Percentiles rank a stretch among this genome's conserved stretches.
These are phyloP conservation scores for Austroboletus novae-zelandiae DNA, from an alignment of 1,284 basidiomycete species.

Conservation along the genomic window DNA sequence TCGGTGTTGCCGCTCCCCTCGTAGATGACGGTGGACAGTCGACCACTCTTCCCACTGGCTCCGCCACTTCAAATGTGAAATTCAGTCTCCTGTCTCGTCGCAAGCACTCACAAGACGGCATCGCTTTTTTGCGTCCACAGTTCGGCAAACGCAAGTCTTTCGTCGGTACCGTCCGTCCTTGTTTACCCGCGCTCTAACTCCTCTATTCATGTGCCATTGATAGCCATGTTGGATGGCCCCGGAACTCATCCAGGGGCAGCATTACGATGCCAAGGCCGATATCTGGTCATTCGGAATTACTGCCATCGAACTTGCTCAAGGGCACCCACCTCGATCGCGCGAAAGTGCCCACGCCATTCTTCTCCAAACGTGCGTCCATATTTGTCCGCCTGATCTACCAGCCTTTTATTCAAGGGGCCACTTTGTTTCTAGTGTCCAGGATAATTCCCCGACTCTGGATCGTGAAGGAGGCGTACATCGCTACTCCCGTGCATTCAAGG, in stretches of 20 bases:
- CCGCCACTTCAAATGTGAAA: constrained; percentile 32
- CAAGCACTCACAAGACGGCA: constrained; percentile 4
- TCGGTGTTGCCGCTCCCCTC: constrained; percentile 83
- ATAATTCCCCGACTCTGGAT: constrained; percentile 72
- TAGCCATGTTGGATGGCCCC: constrained; percentile 95
- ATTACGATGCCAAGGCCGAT: constrained; percentile 84
- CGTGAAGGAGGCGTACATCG: constrained; percentile 69
- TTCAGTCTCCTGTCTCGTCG: constrained; percentile 31
- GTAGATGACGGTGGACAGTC: constrained; percentile 55
- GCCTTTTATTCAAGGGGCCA: constrained; percentile 7
- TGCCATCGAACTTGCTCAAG: constrained; percentile 80
- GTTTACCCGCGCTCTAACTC: constrained; percentile 1
- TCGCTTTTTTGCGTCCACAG: constrained; percentile 33
- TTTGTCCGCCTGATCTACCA: constrained; percentile 6
- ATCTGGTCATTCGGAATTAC: constrained; percentile 94
- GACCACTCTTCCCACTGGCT: constrained; percentile 7
- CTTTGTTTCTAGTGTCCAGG: constrained; percentile 53
- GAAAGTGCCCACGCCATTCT: constrained; percentile 75
- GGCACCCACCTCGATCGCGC: constrained; percentile 77
- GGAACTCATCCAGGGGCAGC: constrained; percentile 80
- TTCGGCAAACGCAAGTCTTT: constrained; percentile 80
- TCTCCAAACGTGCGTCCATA: constrained; percentile 59
- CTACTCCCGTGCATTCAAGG: constrained; percentile 81
- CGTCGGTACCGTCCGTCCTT: constrained; percentile 74
- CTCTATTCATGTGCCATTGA: constrained; percentile 2